Conservation (phyloP, 2,329 filamentous ascomycete species). For the Cladophialophora psammophila region DNA sequence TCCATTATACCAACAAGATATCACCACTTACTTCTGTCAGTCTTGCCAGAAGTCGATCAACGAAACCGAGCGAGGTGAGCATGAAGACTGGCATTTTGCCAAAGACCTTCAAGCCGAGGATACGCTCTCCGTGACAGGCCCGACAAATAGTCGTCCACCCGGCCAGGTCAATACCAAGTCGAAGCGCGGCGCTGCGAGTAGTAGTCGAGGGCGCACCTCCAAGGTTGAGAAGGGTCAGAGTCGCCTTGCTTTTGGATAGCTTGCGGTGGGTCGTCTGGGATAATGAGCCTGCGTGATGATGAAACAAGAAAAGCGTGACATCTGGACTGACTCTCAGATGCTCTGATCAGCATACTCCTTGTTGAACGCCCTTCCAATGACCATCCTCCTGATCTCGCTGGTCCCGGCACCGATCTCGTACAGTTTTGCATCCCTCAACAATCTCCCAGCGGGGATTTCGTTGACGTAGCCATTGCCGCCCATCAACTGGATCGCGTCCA, state of each 20-base stretch:
- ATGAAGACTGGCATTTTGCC: conserved; percentile 94
- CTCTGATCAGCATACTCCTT: conserved; percentile 69
- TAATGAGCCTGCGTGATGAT: neutral
- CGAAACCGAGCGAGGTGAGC: conserved; percentile 70
- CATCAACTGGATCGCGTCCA: conserved; percentile 90
- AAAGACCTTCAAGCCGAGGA: conserved; percentile 79
- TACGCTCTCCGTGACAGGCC: conserved; percentile 47
- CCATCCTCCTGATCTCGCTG: conserved; percentile 90
- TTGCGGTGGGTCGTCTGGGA: neutral
- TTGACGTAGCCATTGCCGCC: conserved; percentile 97
- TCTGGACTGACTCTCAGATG: conserved; percentile 24
- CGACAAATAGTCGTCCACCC: conserved; percentile 37
- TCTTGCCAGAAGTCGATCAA: conserved; percentile 71
- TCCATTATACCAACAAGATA: conserved; percentile 27
- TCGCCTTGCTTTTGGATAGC: conserved; percentile 40
- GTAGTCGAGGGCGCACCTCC: conserved; percentile 31
- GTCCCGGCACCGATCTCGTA: conserved; percentile 98
- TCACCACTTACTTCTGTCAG: conserved; percentile 61
- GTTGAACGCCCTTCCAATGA: conserved; percentile 92
- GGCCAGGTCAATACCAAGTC: conserved; percentile 25
- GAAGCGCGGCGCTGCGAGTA: conserved; percentile 33
- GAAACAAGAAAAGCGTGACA: too few species aligned
- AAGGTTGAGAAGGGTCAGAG: conserved; percentile 40
- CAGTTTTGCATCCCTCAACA: conserved; percentile 79
- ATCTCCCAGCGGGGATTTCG: conserved; percentile 87